A percentile compares a stretch with the other conserved stretches of the same genome.
These are phyloP conservation scores for Cornus kousa DNA, from an alignment of 148 eudicot genomes.

Conservation along the genomic window DNA sequence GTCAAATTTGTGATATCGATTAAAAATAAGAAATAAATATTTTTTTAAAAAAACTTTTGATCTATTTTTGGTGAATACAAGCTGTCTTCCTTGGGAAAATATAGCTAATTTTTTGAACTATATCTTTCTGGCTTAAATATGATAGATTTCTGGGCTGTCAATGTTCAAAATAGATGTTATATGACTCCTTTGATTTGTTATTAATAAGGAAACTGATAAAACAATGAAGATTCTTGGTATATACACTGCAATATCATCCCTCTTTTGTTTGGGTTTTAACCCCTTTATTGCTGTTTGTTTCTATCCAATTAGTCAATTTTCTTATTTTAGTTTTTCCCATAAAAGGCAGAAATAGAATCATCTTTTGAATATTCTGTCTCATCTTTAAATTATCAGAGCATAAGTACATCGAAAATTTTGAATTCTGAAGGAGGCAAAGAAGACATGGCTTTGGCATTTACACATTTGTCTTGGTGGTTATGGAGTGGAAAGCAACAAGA, in stretches of 20 bases:
- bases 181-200: not conserved
- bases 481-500: constrained; percentile 27
- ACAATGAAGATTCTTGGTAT: not conserved
- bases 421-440: not conserved
- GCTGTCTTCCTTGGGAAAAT: not conserved
- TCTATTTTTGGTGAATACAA: not conserved
- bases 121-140: not conserved
- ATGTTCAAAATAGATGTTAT: not conserved
- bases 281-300: not conserved
- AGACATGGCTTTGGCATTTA: constrained; percentile 24
- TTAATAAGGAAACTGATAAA: not conserved
- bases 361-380: not conserved
- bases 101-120: not conserved
- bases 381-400: not conserved
- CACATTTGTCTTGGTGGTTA: constrained; percentile 27
- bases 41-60: not conserved
- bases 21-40: not conserved
- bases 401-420: not conserved
- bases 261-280: not conserved
- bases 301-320: not conserved
- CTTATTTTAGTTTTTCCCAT: not conserved
- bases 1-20: not conserved
- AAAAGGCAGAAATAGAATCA: not conserved
- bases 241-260: not conserved
- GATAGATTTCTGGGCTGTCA: no score